Conservation (phyloP, 768 basidiomycete species). For the Lactarius evosmus region DNA sequence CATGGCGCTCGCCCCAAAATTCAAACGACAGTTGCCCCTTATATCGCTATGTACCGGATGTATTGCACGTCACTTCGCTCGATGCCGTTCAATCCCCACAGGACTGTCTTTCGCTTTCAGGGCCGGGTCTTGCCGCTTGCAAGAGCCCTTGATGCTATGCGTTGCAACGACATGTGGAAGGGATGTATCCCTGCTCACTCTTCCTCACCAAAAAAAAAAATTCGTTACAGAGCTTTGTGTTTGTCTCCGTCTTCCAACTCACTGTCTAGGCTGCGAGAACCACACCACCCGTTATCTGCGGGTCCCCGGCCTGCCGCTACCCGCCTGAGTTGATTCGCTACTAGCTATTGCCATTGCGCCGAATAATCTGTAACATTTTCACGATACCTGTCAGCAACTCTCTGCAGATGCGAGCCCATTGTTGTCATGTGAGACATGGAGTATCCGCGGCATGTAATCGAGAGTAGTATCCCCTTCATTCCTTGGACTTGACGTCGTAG, state of each 20-base stretch:
- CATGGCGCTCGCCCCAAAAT: neutral
- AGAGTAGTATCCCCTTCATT: neutral
- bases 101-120: neutral
- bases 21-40: neutral
- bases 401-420: neutral
- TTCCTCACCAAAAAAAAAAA: neutral
- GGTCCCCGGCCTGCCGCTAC: neutral
- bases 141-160: neutral
- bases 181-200: neutral
- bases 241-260: neutral
- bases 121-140: neutral
- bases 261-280: neutral
- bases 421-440: conserved; percentile 5
- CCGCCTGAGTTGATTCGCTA: neutral
- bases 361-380: neutral
- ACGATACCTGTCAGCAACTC: neutral
- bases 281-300: neutral
- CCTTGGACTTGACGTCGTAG: neutral
- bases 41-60: neutral
- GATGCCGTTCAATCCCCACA: conserved; percentile 25
- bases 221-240: neutral
- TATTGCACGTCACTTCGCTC: neutral
- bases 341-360: neutral
- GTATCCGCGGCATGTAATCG: neutral
- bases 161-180: neutral